Percentiles rank a stretch among this genome's conserved stretches.
Conservation (phyloP, 371 early-diverging fungal species). For the Cokeromyces recurvatus region DNA sequence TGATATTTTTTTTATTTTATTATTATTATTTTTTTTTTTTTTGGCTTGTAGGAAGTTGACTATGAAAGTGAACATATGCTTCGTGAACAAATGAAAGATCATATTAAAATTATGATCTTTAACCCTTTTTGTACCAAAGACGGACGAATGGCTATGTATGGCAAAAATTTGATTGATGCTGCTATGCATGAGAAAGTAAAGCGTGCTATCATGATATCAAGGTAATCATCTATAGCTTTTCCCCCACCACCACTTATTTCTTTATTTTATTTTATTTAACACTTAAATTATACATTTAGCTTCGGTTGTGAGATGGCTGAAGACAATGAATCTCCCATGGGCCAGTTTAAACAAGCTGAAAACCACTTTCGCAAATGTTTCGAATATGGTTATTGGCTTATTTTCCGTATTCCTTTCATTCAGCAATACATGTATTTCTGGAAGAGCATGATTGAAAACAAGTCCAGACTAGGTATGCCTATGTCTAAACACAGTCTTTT, state of each 20-base stretch:
- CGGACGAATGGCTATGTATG: neutral
- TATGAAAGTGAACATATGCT: conserved; percentile 8
- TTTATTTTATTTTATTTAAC: too few relatives aligned
- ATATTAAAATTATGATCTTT: conserved; percentile 7
- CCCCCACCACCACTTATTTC: too few relatives aligned
- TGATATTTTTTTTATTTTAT: neutral
- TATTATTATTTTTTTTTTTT: neutral
- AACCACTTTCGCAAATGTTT: neutral
- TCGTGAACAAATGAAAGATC: conserved; percentile 1
- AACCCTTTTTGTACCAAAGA: neutral
- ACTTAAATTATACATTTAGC: too few relatives aligned
- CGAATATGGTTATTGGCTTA: conserved; percentile 5
- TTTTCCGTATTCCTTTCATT: conserved; percentile 15
- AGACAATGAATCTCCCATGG: neutral
- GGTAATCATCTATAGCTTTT: too few relatives aligned
- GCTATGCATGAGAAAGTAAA: conserved; percentile 5
- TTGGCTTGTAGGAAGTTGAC: conserved; percentile 7
- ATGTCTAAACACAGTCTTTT: conserved; percentile 3
- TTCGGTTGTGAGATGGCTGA: too few relatives aligned
- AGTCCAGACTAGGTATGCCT: conserved; percentile 12
- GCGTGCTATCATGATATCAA: conserved; percentile 11
- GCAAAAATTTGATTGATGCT: conserved; percentile 5
- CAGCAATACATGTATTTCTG: conserved; percentile 24
- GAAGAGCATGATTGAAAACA: conserved; percentile 17
- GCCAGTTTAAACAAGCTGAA: conserved; percentile 2